Evolutionary conservation across 2,329 filamentous ascomycete species (phyloP), one percentile per base, ranked within the genome.

Genomic region (Sporothrix curviconia): DNA sequence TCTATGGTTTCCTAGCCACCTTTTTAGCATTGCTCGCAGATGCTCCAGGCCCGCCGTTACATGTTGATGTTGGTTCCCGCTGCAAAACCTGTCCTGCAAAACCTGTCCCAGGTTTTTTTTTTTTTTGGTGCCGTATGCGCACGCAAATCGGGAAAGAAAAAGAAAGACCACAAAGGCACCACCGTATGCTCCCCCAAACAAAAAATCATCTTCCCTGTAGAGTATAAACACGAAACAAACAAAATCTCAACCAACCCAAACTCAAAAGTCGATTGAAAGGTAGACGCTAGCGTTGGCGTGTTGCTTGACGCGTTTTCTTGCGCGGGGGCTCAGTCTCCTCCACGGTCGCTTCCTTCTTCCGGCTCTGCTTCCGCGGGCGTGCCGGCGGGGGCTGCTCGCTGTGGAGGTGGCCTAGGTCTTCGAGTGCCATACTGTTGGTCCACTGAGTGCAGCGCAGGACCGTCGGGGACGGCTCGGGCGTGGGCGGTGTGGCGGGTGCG

Each of bases 361-460:
- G 82, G 15, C 71, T 74, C 61, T 76, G 74, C 69, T 82, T 83
- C 62, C 74, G 72, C 22, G 73, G 65, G 60, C 78, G 72, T 4
- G 76, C 76, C 1, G 77, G 78, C 7, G 79, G 78, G 30, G 81
- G 80, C 42, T 78, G 74, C 59, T 81, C 73, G 60, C 77, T 79
- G 66, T 84, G 81, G 36, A 83, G 67, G 59, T 84, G 80, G 1
- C 81, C 81, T 17, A 82, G 64, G 58, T 83, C 78, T 28, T 82
- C 78, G 37, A 82, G 63, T 6, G 79, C 81, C 67, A 77, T 81
- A 24, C 76, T 79, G 61, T 84, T 84, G 64, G 77, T 69, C 79
- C 80, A 83, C 44, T 70, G 69, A 53, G 79, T 68, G 64, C 80
- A 83, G 25, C 79, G 74, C 66, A 78, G 78, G 49, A 65, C 66